Base-by-base conservation (phyloP, 176 grass and related monocot genomes). In the Musa beccarii region DNA sequence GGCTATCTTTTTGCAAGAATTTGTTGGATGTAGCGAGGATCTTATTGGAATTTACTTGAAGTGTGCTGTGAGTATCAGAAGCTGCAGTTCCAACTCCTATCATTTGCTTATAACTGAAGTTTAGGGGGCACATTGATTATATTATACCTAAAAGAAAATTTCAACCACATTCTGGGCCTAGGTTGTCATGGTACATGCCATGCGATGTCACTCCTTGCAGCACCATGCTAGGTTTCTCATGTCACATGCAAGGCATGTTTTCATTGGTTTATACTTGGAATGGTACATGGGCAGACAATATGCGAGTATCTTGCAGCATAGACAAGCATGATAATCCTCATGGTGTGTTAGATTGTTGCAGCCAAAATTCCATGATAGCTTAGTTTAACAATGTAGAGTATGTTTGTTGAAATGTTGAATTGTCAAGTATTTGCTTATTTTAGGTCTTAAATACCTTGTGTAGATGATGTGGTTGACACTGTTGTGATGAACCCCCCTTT, bases 401-500 rank as follows among this genome's bases (percentile, higher is more conserved):
- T 20, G 14, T 13, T 68, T 20, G n/a, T 49, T 17, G 63, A 73
- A 55, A 72, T 21, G 11, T 80, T 23, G 29, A 3, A 51, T 54
- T 72, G 25, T 43, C 54, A 17, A 19, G 54, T 81, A 29, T 73
- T 81, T 19, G 3, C 9, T 76, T 53, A 26, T 52, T 66, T 25
- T 20, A 49, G 19, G 16, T 16, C 34, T 34, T 66, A 25, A 57
- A 4, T 8, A 75, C 71, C 12, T 69, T 23, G 82, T 43, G 76
- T 79, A 94, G 90, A 81, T 76, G 66, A 83, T 75, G 81, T 75
- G 82, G 70, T 94, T 67, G 84, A 98, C 34, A 91, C 90, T 72
- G 80, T 94, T 85, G 95, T 98, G 66, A 94, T 98, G 95, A 94
- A 99, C 77, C 95, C 95, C 79, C 90, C 95, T 51, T 99, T 99